Base-by-base conservation (phyloP, 495 filamentous ascomycete species). In the Venustampulla echinocandica region DNA sequence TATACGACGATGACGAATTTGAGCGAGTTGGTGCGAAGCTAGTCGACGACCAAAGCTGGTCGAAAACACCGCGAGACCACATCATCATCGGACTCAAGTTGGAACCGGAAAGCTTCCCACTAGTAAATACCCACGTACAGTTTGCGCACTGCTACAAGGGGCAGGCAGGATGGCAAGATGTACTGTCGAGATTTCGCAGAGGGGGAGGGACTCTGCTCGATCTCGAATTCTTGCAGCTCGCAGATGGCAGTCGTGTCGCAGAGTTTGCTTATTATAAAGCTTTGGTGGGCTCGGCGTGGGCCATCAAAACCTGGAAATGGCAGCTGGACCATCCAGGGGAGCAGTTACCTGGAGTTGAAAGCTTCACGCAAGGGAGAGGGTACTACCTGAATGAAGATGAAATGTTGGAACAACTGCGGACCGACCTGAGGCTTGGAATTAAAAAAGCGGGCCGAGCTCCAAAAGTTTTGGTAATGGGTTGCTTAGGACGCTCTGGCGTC, bases 21-120 rank as follows among this genome's bases (percentile, higher is more conserved):
- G 69, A 68, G 54, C 65, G 60, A 15, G 70, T 79, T 15, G 89
- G 88, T 23, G 84, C 81, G 20, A 81, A 69, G 3, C 69, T 96
- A n/a, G 84, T 95, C 4, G 78, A 81, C 13, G 82, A 86, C 56
- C 81, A 84, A 22, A 86, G 79, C 37, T 97, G 92, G 90, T 71
- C 61, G 14, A 65, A 75, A 44, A 85, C 81, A 0, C 87, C 92
- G 18, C 69, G 73, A 52, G 79, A 87, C 47, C 78, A 90, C 58
- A 86, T 88, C 58, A 87, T 94, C 56, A 73, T 96, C 50, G 90
- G 92, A 28, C 73, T 98, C 39, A 98, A 98, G 75, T 74, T 96
- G 13, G 86, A 85, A 5, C 88, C 93, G 59, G 84, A 94, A 56
- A 79, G 81, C 24, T 88, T 89, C 60, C 88, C 90, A 27, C 78